phyloP scores from a whole-genome alignment of 257 asterid species.

The Nicotiana tabacum region DNA sequence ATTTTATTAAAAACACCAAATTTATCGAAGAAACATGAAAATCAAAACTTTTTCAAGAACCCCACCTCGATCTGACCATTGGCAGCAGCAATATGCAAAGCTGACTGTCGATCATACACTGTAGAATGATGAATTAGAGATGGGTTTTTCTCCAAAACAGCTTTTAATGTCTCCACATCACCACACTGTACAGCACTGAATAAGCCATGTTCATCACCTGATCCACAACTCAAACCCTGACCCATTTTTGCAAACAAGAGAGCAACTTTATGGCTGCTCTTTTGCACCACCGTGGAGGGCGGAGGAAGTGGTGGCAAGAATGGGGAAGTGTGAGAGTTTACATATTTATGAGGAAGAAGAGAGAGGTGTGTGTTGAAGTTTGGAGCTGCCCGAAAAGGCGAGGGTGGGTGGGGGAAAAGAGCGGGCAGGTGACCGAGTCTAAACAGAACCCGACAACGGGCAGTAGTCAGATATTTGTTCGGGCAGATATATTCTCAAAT shows the following conservation, averaged over 20 bases:
- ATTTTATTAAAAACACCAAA: neutral
- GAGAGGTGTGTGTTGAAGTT: slow-evolving; percentile 17
- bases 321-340: slow-evolving; percentile 4
- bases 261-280: neutral
- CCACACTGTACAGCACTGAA: slow-evolving; percentile 72
- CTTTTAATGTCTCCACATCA: slow-evolving; percentile 54
- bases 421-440: slow-evolving; percentile 28
- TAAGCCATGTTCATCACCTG: slow-evolving; percentile 62
- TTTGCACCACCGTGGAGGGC: slow-evolving; percentile 43
- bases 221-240: slow-evolving; percentile 84
- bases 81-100: slow-evolving; percentile 93
- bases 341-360: slow-evolving; percentile 22
- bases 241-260: slow-evolving; percentile 44
- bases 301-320: slow-evolving; percentile 25
- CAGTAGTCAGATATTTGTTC: slow-evolving; percentile 62
- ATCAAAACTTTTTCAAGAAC: slow-evolving; percentile 8
- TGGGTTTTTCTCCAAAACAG: slow-evolving; percentile 38
- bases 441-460: slow-evolving; percentile 39
- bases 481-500: slow-evolving; percentile 47
- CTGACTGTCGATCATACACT: slow-evolving; percentile 68
- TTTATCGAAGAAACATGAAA: neutral
- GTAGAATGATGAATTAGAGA: slow-evolving; percentile 47
- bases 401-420: neutral
- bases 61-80: slow-evolving; percentile 96
- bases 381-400: slow-evolving; percentile 48